Evolutionary conservation across 202 grass and related monocot genomes (phyloP), one percentile per base, ranked within the genome.

Genomic region (Thinopyrum obtusiflorum): DNA sequence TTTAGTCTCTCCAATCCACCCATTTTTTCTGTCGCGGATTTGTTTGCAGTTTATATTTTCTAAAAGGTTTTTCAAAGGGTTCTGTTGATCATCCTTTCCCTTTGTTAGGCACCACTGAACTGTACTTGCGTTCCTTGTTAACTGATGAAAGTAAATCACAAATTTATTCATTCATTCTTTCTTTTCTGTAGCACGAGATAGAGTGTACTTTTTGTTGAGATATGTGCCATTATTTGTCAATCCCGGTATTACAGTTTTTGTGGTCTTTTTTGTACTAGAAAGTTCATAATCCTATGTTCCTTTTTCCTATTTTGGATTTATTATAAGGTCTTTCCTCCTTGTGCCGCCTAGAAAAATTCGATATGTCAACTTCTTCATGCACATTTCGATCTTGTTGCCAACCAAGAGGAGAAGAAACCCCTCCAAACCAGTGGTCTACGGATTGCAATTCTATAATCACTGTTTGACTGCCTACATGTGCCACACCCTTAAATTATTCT

Each of bases 401-500:
- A 7, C 21, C 13, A 44, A 72, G 8, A 18, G n/a, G 69, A 35
- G 72, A 13, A 75, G 18, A 17, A 24, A 80, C 47, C 53, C 62
- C 49, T 46, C 25, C 28, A 47, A 66, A 21, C 3, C n/a, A 72
- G 73, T 77, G 83, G 63, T 33, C 76, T 77, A 47, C 68, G 81
- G 61, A 57, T 89, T 47, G 77, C 65, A 67, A 85, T 84, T 89
- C 61, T 84, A 82, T 82, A 89, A 65, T 49, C 79, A 26, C 82
- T 20, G 81, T 81, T 92, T 88, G 87, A 84, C 79, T 78, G 77
- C 80, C 80, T 49, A 72, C 86, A 88, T 90, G 86, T 89, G 87
- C 68, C 76, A 44, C 13, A 62, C 80, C 73, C 66, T 88, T 79
- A 67, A 61, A 83, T 24, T 49, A 80, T 8, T 9, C 32, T 57